Evolutionary conservation across 352 stramenopile genomes (phyloP).

Genomic region (Phytopythium mirpurense): DNA sequence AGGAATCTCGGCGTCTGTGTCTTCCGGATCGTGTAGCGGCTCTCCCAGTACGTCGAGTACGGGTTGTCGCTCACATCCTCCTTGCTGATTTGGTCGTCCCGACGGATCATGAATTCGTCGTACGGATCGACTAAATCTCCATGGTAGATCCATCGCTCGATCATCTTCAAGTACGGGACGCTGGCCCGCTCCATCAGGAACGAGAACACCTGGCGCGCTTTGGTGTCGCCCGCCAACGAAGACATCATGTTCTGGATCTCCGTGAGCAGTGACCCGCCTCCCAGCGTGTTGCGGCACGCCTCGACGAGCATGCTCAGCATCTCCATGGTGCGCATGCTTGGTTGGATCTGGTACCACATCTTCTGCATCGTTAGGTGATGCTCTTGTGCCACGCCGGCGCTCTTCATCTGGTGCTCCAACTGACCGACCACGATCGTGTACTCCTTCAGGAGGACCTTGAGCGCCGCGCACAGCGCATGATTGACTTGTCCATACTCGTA

Average conservation of each 20-base stretch:
- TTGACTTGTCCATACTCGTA: constrained; percentile 93
- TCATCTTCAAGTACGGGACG: constrained; percentile 88
- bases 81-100: constrained; percentile 71
- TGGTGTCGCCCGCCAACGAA: constrained; percentile 72
- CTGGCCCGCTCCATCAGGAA: constrained; percentile 82
- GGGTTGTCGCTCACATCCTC: constrained; percentile 84
- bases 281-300: constrained; percentile 61
- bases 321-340: constrained; percentile 89
- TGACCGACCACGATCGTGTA: constrained; percentile 91
- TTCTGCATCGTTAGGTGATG: constrained; percentile 83
- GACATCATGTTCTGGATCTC: constrained; percentile 84
- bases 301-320: constrained; percentile 85
- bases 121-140: constrained; percentile 89
- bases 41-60: constrained; percentile 90
- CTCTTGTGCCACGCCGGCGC: constrained; percentile 4
- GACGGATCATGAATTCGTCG: constrained; percentile 89
- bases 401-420: constrained; percentile 80
- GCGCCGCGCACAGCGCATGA: constrained; percentile 90
- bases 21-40: constrained; percentile 74
- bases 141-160: constrained; percentile 89
- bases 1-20: constrained; percentile 84
- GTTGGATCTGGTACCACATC: constrained; percentile 91
- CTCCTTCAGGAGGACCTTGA: constrained; percentile 91
- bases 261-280: constrained; percentile 90
- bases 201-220: constrained; percentile 68